Percentiles rank a stretch among this genome's conserved stretches.
Evolutionary conservation across 2,329 filamentous ascomycete genomes (phyloP).

Genomic region (Onygenales sp.): DNA sequence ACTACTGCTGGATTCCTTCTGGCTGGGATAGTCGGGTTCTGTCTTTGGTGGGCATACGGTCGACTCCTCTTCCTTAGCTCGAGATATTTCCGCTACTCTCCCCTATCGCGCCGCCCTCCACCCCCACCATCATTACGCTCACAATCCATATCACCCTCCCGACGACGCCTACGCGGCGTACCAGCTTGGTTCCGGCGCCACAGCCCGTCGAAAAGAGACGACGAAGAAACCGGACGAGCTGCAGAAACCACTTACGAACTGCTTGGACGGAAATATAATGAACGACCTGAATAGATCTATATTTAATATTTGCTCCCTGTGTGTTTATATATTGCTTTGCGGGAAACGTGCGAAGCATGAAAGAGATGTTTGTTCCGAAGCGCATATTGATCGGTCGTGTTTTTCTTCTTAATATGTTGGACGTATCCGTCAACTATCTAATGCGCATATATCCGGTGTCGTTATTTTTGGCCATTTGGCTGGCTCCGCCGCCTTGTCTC

Average conservation of each 20-base stretch:
- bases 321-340: not conserved
- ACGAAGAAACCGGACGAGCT: conserved; percentile 25
- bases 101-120: conserved; percentile 9
- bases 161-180: conserved; percentile 24
- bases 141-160: conserved; percentile 24
- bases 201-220: conserved; percentile 29
- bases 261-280: conserved; percentile 3
- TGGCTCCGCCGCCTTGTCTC: too few relatives aligned
- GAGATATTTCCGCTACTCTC: conserved; percentile 31
- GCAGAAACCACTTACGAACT: conserved; percentile 31
- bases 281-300: not conserved
- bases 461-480: not conserved
- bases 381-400: too few relatives aligned
- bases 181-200: conserved; percentile 28
- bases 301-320: not conserved
- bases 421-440: not conserved
- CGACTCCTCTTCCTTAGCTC: conserved; percentile 34
- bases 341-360: too few relatives aligned
- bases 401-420: not conserved
- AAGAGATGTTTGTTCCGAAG: too few relatives aligned
- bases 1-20: conserved; percentile 43
- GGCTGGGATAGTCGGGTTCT: conserved; percentile 38
- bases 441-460: conserved; percentile 2
- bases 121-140: conserved; percentile 6
- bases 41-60: conserved; percentile 43